A percentile compares a stretch with the other conserved stretches of the same genome.
Conservation (phyloP, 2,329 filamentous ascomycete genomes). For the Alternaria angustiovoidea region DNA sequence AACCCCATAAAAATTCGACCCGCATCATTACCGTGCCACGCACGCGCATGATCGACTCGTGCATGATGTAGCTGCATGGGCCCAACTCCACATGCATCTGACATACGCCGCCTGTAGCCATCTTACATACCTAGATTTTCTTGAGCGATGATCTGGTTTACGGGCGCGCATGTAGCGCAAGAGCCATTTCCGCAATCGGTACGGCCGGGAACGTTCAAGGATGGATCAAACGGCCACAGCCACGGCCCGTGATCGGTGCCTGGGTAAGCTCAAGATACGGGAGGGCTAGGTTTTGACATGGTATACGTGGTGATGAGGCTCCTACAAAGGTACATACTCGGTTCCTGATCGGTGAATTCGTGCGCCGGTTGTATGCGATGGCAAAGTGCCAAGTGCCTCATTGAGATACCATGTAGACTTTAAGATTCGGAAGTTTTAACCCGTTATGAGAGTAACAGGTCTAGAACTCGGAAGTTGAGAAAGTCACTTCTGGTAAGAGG, state of each 20-base stretch:
- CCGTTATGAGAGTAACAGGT: neutral
- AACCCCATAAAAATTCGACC: conserved; percentile 10
- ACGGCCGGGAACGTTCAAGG: conserved; percentile 22
- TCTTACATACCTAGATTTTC: neutral
- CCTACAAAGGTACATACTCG: neutral
- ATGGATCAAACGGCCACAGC: conserved; percentile 26
- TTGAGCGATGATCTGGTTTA: neutral
- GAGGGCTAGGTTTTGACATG: conserved; percentile 1
- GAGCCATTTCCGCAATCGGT: conserved; percentile 17
- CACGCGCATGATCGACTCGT: conserved; percentile 12
- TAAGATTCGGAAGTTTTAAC: neutral
- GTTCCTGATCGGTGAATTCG: conserved; percentile 15
- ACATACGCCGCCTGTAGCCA: neutral
- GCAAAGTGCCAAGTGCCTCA: neutral
- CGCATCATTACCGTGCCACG: conserved; percentile 6
- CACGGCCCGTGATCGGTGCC: conserved; percentile 30
- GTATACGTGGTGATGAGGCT: neutral
- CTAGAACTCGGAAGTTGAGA: conserved; percentile 1
- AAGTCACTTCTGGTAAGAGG: neutral
- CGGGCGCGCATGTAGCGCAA: neutral
- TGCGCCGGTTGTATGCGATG: conserved; percentile 5
- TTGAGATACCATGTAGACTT: neutral
- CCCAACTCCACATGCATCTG: neutral
- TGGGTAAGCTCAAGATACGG: neutral
- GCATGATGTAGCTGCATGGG: conserved; percentile 5